Evolutionary conservation across 768 basidiomycete species (phyloP).

Genomic region (Coprinopsis cinerea): DNA sequence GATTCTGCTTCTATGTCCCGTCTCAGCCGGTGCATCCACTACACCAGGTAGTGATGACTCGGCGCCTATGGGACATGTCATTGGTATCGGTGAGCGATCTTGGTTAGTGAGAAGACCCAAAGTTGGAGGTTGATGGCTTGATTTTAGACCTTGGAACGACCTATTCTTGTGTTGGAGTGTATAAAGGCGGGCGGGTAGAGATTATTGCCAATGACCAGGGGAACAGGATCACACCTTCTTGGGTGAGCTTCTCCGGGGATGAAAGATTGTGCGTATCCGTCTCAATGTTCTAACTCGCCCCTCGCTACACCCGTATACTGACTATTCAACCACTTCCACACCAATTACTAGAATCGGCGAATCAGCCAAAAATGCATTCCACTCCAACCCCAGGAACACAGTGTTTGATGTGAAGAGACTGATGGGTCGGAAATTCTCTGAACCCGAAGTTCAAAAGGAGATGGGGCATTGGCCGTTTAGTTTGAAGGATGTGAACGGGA

Average conservation of each 20-base stretch:
- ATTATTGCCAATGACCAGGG: conserved; percentile 91
- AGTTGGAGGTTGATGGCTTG: conserved; percentile 17
- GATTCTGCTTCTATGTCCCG: conserved; percentile 63
- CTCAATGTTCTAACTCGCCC: conserved; percentile 14
- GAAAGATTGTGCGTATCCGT: conserved; percentile 56
- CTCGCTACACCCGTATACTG: not conserved
- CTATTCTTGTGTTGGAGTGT: conserved; percentile 59
- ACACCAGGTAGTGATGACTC: conserved; percentile 37
- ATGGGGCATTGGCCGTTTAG: conserved; percentile 86
- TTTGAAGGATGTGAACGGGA: conserved; percentile 65
- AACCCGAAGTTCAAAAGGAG: conserved; percentile 73
- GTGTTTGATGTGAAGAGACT: conserved; percentile 95
- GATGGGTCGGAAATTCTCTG: conserved; percentile 78
- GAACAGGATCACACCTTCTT: conserved; percentile 86
- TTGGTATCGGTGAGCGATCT: conserved; percentile 60
- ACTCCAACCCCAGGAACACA: conserved; percentile 89
- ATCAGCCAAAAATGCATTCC: conserved; percentile 90
- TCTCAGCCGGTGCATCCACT: conserved; percentile 24
- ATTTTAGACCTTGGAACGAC: conserved; percentile 67
- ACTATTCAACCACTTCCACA: conserved; percentile 13
- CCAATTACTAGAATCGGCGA: conserved; percentile 56
- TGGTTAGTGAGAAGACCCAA: conserved; percentile 5
- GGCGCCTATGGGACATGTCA: conserved; percentile 71
- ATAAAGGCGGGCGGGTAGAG: conserved; percentile 53
- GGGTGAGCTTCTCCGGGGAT: conserved; percentile 87